Evolutionary conservation across 208 protist species (phyloP), one percentile per base, ranked within the genome.

Genomic region (Leishmania amazonensis): DNA sequence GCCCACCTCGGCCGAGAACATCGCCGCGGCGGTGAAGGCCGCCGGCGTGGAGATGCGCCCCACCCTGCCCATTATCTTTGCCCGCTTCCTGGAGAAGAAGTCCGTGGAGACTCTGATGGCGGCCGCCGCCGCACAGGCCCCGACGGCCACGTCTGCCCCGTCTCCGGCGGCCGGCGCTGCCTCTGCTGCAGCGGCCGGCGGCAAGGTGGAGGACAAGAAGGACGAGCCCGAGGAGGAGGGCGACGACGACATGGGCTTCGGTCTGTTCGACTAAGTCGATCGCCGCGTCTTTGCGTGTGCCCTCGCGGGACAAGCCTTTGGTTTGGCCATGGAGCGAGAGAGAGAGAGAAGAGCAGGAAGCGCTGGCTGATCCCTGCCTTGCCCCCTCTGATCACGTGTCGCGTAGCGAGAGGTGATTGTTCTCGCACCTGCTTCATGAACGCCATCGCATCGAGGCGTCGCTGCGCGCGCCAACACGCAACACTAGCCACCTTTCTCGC

Each of bases 201-300:
- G 84, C 54, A 85, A 88, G 51, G 83, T 87, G 11, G 89, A 88
- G 51, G 80, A 82, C 35, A 85, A 89, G 77, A 75, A 87, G 70
- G 91, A 92, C 78, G 83, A 81, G 72, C 82, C 77, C 17, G 94
- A 96, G 51, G 51, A 54, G 51, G 51, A 54, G 51, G 94, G 91
- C 76, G 95, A 98, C 75, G 96, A 97, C 83, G 93, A 94, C 54
- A 97, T 97, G 93, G 95, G 92, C 80, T 97, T 98, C 80, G 95
- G 93, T 90, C 95, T 98, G 79, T 98, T 98, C 85, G 96, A 98
- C 88, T 98, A 96, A 73, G 68, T 35, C 31, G 31, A 35, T 35
- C 31, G 31, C 0, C 31, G 11, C 68, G 1, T 49, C 68, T 19
- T 35, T 35, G 31, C 19, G n/a, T 49, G 21, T 28, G 45, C 21